Evolutionary conservation across 2,329 filamentous ascomycete genomes (phyloP), one percentile per base, ranked within the genome.

Genomic region (Dactylella cylindrospora): DNA sequence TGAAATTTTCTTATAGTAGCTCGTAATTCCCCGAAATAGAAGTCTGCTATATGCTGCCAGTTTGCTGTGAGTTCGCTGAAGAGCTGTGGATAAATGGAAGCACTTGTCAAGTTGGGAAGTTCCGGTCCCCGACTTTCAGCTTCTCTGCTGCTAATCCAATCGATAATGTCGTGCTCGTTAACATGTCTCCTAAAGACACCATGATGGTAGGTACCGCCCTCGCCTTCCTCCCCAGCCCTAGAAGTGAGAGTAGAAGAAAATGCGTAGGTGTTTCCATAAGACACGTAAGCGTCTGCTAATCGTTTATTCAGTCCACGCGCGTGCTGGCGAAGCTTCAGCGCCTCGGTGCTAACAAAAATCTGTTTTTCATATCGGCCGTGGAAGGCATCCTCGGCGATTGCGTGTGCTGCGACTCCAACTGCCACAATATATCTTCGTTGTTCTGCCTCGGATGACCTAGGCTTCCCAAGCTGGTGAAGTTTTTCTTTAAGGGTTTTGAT

Each of bases 281-380:
- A 33, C n/a, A 55, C 39, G 13, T 46, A 55, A 4, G 33, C 32
- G 1, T 41, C 26, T 5, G 51, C 15, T 9, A 55, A 6, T 9
- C 28, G 8, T 8, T 33, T 33, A 12, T 55, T 55, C 9, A 55
- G 10, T 2, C 26, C 13, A 35, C 51, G 33, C 2, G 41, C 51
- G 13, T 36, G 51, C 19, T 55, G 51, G 3, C 51, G 51, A 9
- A 55, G 33, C 23, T 46, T 55, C 3, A 55, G 12, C 3, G 12
- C 29, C 1, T 47, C 35, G 5, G 15, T 19, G 5, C 28, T 3
- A 12, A 23, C 41, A 12, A 55, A 55, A 10, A 55, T 33, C 5
- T 20, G n/a, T 23, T 47, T 47, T 15, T 41, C 41, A 17, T 55
- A 55, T 9, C 51, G 51, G 3, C 51, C 51, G 10, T 47, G 22